Evolutionary conservation across 345 rosid species (phyloP).

Genomic region (Raphanus sativus): DNA sequence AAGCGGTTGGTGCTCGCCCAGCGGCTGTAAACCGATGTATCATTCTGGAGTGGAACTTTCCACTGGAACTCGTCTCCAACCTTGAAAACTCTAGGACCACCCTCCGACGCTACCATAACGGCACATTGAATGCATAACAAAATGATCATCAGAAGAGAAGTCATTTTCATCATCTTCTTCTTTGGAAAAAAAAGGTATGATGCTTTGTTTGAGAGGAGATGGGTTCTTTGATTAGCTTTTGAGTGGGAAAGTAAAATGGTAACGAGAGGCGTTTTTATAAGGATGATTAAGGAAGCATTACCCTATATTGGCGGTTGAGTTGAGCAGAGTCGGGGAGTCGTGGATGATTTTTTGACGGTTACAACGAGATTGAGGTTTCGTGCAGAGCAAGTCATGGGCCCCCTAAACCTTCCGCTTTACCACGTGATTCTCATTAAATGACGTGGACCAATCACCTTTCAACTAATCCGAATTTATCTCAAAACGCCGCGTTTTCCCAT

Average conservation of each 20-base stretch:
- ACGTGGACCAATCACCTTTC: slow-evolving; percentile 29
- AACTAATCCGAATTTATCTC: not conserved
- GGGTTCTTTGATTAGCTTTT: not conserved
- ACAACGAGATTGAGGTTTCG: not conserved
- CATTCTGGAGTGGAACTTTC: slow-evolving; percentile 53
- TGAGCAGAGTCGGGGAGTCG: not conserved
- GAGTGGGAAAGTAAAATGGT: not conserved
- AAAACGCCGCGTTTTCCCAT: slow-evolving; percentile 10
- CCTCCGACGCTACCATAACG: slow-evolving; percentile 32
- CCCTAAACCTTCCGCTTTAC: not conserved
- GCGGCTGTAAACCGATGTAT: slow-evolving; percentile 45
- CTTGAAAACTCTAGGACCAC: slow-evolving; percentile 49
- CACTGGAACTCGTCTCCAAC: slow-evolving; percentile 71
- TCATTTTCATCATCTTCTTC: slow-evolving; percentile 6
- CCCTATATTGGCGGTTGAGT: not conserved
- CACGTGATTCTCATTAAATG: slow-evolving; percentile 13
- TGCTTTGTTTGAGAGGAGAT: not conserved
- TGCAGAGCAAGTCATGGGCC: slow-evolving; percentile 13
- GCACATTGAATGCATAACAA: slow-evolving; percentile 9
- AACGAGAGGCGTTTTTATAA: not conserved
- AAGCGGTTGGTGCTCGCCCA: slow-evolving; percentile 72
- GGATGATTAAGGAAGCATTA: not conserved
- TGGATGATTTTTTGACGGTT: slow-evolving; percentile 27
- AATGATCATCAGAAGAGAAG: not conserved
- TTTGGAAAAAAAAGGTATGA: not conserved